Evolutionary conservation across 2,329 filamentous ascomycete genomes (phyloP).

Genomic region (Stachybotrys echinatus): DNA sequence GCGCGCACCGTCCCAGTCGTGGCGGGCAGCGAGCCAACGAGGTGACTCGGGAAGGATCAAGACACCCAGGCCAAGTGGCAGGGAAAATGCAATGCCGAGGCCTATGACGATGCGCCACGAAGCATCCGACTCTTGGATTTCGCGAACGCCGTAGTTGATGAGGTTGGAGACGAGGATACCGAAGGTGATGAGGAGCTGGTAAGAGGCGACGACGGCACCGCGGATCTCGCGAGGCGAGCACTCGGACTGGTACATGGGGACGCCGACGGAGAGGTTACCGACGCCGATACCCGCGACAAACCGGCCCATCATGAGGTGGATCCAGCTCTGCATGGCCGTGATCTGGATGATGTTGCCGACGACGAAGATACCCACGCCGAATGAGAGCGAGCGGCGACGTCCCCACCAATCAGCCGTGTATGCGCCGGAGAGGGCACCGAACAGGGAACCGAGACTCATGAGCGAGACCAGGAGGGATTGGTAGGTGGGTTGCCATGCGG

Average conservation of each 20-base stretch:
- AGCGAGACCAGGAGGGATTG: constrained; percentile 51
- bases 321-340: constrained; percentile 51
- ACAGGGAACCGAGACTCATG: constrained; percentile 48
- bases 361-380: constrained; percentile 52
- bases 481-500: constrained; percentile 33
- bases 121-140: constrained; percentile 31
- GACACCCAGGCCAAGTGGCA: constrained; percentile 48
- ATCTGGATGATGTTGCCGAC: constrained; percentile 64
- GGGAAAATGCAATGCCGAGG: constrained; percentile 46
- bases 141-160: constrained; percentile 47
- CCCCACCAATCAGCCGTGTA: constrained; percentile 54
- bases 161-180: constrained; percentile 57
- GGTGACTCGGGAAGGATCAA: constrained; percentile 51
- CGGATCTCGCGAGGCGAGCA: constrained; percentile 57
- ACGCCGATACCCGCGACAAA: constrained; percentile 64
- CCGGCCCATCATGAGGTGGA: constrained; percentile 61
- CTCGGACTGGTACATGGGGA: constrained; percentile 65
- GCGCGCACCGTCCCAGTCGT: constrained; percentile 41
- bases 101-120: constrained; percentile 62
- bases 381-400: constrained; percentile 48
- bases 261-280: constrained; percentile 59
- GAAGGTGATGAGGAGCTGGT: constrained; percentile 69
- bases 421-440: constrained; percentile 48
- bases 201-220: constrained; percentile 61
- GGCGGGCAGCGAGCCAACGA: constrained; percentile 46